These are phyloP conservation scores for Rhodotorula babjevae DNA, from an alignment of 768 basidiomycete species.

Conservation along the genomic window DNA sequence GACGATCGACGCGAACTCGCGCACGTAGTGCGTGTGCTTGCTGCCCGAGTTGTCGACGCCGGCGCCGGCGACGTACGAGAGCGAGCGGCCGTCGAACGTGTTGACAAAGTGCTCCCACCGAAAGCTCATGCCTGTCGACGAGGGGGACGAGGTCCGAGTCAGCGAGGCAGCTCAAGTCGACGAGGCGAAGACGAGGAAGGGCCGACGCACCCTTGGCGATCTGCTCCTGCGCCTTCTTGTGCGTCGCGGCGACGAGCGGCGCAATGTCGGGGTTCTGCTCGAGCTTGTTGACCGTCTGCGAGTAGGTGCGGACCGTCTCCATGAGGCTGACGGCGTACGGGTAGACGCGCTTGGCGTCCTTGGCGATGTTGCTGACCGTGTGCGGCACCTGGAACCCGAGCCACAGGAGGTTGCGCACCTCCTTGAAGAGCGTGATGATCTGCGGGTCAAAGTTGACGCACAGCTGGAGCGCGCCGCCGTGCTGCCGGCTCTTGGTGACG, in stretches of 20 bases:
- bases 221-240: constrained; percentile 90
- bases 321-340: constrained; percentile 93
- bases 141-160: background rate
- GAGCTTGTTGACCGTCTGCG: constrained; percentile 87
- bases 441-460: constrained; percentile 98
- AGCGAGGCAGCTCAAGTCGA: background rate
- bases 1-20: constrained; percentile 89
- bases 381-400: constrained; percentile 92
- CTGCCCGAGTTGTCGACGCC: constrained; percentile 55
- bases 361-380: constrained; percentile 90
- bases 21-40: constrained; percentile 85
- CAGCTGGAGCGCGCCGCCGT: constrained; percentile 74
- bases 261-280: constrained; percentile 86
- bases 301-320: constrained; percentile 98
- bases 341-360: constrained; percentile 96
- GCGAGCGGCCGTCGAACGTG: constrained; percentile 69
- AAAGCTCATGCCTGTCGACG: constrained; percentile 73
- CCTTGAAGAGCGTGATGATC: constrained; percentile 97
- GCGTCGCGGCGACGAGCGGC: constrained; percentile 88
- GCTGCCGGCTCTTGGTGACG: constrained; percentile 53
- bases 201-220: constrained; percentile 68
- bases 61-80: constrained; percentile 19
- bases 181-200: background rate
- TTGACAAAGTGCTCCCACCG: constrained; percentile 97
- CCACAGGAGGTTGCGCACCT: constrained; percentile 92